Conservation (phyloP, 2,329 filamentous ascomycete species). For the Venturiaceae sp. region DNA sequence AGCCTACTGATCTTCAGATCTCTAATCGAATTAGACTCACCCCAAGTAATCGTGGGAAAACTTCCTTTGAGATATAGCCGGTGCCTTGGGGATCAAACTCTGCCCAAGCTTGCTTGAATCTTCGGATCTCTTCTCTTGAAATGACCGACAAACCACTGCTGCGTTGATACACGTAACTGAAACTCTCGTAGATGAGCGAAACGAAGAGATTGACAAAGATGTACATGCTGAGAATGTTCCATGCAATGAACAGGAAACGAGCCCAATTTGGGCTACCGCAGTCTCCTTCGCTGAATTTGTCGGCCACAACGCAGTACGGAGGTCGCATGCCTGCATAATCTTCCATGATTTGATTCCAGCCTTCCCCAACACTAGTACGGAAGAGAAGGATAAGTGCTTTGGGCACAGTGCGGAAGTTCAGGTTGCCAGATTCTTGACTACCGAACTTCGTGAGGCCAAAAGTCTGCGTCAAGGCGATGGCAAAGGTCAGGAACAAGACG, state of each 20-base stretch:
- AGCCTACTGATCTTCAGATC: neutral
- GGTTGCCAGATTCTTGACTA: slow-evolving; percentile 58
- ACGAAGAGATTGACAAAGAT: slow-evolving; percentile 98
- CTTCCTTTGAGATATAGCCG: slow-evolving; percentile 82
- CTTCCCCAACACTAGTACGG: slow-evolving; percentile 85
- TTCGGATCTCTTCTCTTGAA: slow-evolving; percentile 84
- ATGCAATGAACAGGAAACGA: slow-evolving; percentile 78
- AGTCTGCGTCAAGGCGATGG: slow-evolving; percentile 90
- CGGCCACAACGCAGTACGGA: slow-evolving; percentile 66
- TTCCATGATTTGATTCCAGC: slow-evolving; percentile 96
- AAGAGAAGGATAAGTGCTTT: slow-evolving; percentile 91
- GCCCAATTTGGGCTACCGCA: slow-evolving; percentile 90
- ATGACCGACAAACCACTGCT: slow-evolving; percentile 88
- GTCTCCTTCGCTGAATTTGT: slow-evolving; percentile 75
- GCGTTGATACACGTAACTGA: slow-evolving; percentile 97
- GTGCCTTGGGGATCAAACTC: slow-evolving; percentile 87
- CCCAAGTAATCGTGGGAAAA: slow-evolving; percentile 78
- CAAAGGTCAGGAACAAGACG: slow-evolving; percentile 90
- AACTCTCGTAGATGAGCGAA: slow-evolving; percentile 97
- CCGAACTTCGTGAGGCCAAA: slow-evolving; percentile 93
- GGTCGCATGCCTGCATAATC: slow-evolving; percentile 75
- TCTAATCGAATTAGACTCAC: slow-evolving; percentile 33
- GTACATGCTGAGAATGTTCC: slow-evolving; percentile 99
- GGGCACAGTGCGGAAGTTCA: slow-evolving; percentile 90
- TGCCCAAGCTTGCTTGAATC: slow-evolving; percentile 98